Conservation (phyloP, 2,329 filamentous ascomycete species). For the Herpomyces periplanetae region DNA sequence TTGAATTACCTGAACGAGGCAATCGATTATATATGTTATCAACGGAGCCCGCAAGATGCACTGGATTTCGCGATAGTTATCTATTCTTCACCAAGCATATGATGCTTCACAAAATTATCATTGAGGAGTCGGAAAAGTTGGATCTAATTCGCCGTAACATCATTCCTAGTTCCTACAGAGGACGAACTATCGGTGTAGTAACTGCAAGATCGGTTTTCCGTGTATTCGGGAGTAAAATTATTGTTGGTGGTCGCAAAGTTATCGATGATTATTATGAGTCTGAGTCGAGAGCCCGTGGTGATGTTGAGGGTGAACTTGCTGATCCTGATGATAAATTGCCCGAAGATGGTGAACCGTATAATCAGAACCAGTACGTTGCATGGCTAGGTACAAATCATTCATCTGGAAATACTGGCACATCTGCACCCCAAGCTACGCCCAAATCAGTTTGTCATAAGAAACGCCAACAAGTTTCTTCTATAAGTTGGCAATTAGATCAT, state of each 20-base stretch:
- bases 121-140: slow-evolving; percentile 82
- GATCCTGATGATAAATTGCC: slow-evolving; percentile 54
- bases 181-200: slow-evolving; percentile 77
- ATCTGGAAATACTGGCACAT: slow-evolving; percentile 46
- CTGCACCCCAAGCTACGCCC: slow-evolving; percentile 29
- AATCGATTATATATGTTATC: slow-evolving; percentile 87
- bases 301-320: slow-evolving; percentile 52
- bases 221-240: slow-evolving; percentile 73
- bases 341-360: slow-evolving; percentile 46
- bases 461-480: slow-evolving; percentile 48
- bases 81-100: slow-evolving; percentile 96
- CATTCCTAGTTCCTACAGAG: slow-evolving; percentile 94
- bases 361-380: slow-evolving; percentile 92
- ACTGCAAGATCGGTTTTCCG: slow-evolving; percentile 85
- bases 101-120: slow-evolving; percentile 85
- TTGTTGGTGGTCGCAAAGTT: slow-evolving; percentile 56
- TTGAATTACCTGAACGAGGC: slow-evolving; percentile 48
- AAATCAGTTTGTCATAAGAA: slow-evolving; percentile 41
- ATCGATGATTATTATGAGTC: slow-evolving; percentile 60
- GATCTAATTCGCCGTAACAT: slow-evolving; percentile 82
- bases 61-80: slow-evolving; percentile 89
- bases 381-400: slow-evolving; percentile 92
- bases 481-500: slow-evolving; percentile 90
- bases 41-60: slow-evolving; percentile 77
- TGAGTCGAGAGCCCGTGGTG: slow-evolving; percentile 31